A percentile compares a stretch with the other conserved stretches of the same genome.
Conservation (phyloP, 768 basidiomycete genomes). For the Boletus eberwhitei region DNA sequence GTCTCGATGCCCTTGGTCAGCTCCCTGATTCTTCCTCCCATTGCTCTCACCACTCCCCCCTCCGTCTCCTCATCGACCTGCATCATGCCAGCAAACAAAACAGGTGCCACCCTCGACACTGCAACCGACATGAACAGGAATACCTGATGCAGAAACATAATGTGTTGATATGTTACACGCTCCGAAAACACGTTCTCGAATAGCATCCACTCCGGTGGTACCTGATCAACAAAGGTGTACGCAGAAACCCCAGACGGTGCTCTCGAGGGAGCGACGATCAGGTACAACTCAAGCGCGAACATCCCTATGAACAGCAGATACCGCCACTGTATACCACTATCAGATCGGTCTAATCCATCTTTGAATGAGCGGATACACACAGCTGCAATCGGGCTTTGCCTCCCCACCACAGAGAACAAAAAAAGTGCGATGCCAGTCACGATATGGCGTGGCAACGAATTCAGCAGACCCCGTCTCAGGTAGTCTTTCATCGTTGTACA, state of each 20-base stretch:
- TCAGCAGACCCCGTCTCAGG: constrained; percentile 59
- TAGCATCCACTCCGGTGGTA: constrained; percentile 22
- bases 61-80: constrained; percentile 27
- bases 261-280: constrained; percentile 53
- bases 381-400: constrained; percentile 57
- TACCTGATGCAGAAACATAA: constrained; percentile 71
- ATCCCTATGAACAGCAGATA: constrained; percentile 66
- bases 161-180: constrained; percentile 72
- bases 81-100: constrained; percentile 46
- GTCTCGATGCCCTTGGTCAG: constrained; percentile 47
- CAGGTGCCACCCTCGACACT: constrained; percentile 65
- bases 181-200: constrained; percentile 51
- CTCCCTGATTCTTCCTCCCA: constrained; percentile 43
- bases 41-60: constrained; percentile 29
- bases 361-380: constrained; percentile 42
- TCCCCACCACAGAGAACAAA: constrained; percentile 61
- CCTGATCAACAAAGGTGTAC: constrained; percentile 24
- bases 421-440: constrained; percentile 54
- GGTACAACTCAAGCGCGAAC: constrained; percentile 59
- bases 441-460: constrained; percentile 64
- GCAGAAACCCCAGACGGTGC: constrained; percentile 4
- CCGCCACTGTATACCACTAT: constrained; percentile 58
- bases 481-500: constrained; percentile 71
- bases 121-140: constrained; percentile 75
- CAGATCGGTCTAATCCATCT: constrained; percentile 11